Percentiles rank a stretch among this genome's conserved stretches.
phyloP scores from a whole-genome alignment of 495 filamentous ascomycete species.

The Bombardia bombarda region DNA sequence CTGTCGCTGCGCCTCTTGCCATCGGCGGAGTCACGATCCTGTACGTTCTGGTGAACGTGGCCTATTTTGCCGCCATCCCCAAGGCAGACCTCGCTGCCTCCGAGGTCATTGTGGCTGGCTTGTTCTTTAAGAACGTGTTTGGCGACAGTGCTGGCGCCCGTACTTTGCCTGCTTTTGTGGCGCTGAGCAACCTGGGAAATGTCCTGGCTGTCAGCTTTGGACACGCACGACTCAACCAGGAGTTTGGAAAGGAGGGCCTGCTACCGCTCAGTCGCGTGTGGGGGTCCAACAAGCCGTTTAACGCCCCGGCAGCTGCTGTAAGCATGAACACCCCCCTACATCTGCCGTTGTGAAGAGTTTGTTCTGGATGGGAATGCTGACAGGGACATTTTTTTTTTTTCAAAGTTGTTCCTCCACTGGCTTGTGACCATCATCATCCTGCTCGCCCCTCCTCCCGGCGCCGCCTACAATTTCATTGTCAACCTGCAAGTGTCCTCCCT shows the following conservation, averaged over 20 bases:
- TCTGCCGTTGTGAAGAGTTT: no score
- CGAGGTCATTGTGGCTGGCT: slow-evolving; percentile 36
- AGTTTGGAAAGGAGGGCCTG: slow-evolving; percentile 59
- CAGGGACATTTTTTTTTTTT: slow-evolving; percentile 1
- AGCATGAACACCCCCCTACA: no score
- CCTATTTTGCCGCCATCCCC: slow-evolving; percentile 45
- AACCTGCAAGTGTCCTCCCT: slow-evolving; percentile 27
- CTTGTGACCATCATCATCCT: slow-evolving; percentile 41
- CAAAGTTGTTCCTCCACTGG: slow-evolving; percentile 42
- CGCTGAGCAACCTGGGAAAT: slow-evolving; percentile 57
- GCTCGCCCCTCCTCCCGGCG: slow-evolving; percentile 38
- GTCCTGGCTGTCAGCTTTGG: slow-evolving; percentile 37
- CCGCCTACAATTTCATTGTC: slow-evolving; percentile 39
- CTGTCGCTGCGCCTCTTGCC: slow-evolving; percentile 53
- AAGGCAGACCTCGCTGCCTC: slow-evolving; percentile 44
- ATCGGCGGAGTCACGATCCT: slow-evolving; percentile 48
- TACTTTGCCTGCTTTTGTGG: slow-evolving; percentile 52
- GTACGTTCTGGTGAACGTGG: slow-evolving; percentile 58
- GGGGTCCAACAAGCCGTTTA: slow-evolving; percentile 27
- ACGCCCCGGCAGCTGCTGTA: slow-evolving; percentile 37
- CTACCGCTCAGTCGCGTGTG: slow-evolving; percentile 51
- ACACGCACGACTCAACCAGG: slow-evolving; percentile 59
- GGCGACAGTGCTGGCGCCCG: slow-evolving; percentile 28
- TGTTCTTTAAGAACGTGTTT: slow-evolving; percentile 42
- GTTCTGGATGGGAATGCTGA: not conserved